phyloP scores from a whole-genome alignment of 352 stramenopile genomes.

The Globisporangium solare region DNA sequence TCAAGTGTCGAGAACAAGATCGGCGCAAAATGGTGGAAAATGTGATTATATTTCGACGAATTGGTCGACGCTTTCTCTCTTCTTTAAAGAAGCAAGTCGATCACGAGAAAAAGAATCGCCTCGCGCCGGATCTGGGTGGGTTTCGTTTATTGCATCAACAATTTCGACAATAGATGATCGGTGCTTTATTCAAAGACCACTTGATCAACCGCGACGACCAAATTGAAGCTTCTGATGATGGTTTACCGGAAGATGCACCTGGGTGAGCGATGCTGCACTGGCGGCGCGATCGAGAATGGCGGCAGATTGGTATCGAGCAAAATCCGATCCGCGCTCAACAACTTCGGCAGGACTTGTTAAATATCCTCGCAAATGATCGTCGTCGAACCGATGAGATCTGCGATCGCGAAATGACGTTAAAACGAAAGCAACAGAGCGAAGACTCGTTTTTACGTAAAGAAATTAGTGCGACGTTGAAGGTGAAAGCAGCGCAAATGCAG shows the following conservation, averaged over 20 bases:
- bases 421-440: slow-evolving; percentile 33
- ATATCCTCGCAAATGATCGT: slow-evolving; percentile 27
- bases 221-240: neutral
- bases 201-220: neutral
- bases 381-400: slow-evolving; percentile 26
- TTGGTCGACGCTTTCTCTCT: slow-evolving; percentile 32
- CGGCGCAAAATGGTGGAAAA: slow-evolving; percentile 47
- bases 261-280: slow-evolving; percentile 32
- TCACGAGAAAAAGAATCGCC: slow-evolving; percentile 36
- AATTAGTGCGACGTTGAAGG: slow-evolving; percentile 33
- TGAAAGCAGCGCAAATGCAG: slow-evolving; percentile 41
- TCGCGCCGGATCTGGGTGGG: slow-evolving; percentile 43
- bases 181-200: slow-evolving; percentile 26
- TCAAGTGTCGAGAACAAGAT: slow-evolving; percentile 53
- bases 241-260: slow-evolving; percentile 10
- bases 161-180: slow-evolving; percentile 42
- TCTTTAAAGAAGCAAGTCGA: slow-evolving; percentile 20
- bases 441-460: slow-evolving; percentile 47
- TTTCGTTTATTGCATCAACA: slow-evolving; percentile 34
- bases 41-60: slow-evolving; percentile 43
- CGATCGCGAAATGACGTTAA: slow-evolving; percentile 32
- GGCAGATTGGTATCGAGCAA: slow-evolving; percentile 32
- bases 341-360: slow-evolving; percentile 32
- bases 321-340: slow-evolving; percentile 26
- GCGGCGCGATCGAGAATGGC: slow-evolving; percentile 44